Conservation (phyloP, 108 stramenopile species). For the Aurantiochytrium sp. region DNA sequence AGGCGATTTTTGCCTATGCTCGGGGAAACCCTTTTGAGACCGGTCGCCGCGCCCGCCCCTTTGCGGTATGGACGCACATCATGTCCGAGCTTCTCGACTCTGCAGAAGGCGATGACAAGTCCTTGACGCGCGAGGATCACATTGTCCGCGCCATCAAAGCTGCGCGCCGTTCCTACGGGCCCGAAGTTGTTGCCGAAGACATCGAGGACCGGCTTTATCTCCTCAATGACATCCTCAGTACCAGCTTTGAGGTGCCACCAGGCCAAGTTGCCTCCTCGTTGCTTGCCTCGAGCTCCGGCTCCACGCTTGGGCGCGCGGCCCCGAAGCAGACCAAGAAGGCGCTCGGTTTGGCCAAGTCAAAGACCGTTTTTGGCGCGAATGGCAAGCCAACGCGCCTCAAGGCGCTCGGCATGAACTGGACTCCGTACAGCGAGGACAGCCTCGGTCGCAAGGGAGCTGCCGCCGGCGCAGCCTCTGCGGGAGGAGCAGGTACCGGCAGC, state of each 20-base stretch:
- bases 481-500: too few relatives aligned
- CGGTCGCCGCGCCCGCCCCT: neutral
- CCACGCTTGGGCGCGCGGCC: neutral
- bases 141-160: neutral
- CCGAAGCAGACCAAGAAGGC: neutral
- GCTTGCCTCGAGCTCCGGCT: too few relatives aligned
- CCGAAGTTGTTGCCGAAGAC: neutral
- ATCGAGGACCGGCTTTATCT: neutral
- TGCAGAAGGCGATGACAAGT: neutral
- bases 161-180: neutral
- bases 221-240: neutral
- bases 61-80: neutral
- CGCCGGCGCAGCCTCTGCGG: too few relatives aligned
- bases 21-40: neutral
- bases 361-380: neutral
- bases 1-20: neutral
- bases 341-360: neutral
- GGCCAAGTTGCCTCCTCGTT: neutral
- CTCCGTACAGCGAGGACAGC: neutral
- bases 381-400: neutral
- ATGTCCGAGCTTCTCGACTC: neutral
- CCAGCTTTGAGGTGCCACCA: neutral
- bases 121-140: neutral
- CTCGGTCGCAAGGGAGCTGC: too few relatives aligned
- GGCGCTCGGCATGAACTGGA: neutral